These are phyloP conservation scores for Paramarasmius palmivorus DNA, from an alignment of 1,284 basidiomycete genomes.

Conservation along the genomic window DNA sequence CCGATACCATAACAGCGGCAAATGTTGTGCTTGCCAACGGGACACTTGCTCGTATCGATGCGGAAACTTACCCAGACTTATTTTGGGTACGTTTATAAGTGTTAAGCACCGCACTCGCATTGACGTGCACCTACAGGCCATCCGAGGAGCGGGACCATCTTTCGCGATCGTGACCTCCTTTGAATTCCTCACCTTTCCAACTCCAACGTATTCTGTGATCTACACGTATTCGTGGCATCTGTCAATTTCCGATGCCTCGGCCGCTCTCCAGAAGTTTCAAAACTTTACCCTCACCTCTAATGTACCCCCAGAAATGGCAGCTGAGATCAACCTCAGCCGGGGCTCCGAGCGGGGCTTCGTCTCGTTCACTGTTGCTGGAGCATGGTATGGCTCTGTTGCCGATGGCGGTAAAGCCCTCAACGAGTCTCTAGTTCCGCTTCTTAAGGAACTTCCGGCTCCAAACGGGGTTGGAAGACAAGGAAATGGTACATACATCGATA, in stretches of 20 bases:
- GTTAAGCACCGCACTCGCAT: neutral
- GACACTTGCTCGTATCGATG: conserved; percentile 26
- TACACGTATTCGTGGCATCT: conserved; percentile 17
- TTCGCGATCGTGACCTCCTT: conserved; percentile 33
- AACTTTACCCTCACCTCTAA: conserved; percentile 18
- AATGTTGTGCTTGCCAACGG: conserved; percentile 36
- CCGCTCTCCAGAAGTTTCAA: conserved; percentile 21
- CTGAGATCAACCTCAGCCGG: conserved; percentile 8
- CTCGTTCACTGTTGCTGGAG: conserved; percentile 9
- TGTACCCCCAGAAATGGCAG: conserved; percentile 15
- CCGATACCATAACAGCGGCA: conserved; percentile 31
- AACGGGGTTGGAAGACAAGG: conserved; percentile 19
- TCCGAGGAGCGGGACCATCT: conserved; percentile 33
- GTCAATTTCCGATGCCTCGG: conserved; percentile 11
- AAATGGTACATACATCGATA: conserved; percentile 32
- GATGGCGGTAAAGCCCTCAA: neutral
- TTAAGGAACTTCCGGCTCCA: conserved; percentile 27
- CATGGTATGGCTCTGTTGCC: conserved; percentile 11
- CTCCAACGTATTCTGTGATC: conserved; percentile 23
- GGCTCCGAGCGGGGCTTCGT: conserved; percentile 6
- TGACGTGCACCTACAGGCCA: conserved; percentile 20
- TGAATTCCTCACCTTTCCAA: conserved; percentile 27
- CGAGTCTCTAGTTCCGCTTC: conserved; percentile 27
- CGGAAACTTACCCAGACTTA: conserved; percentile 28
- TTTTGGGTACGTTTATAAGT: conserved; percentile 27